Base-by-base conservation (phyloP, 2,329 filamentous ascomycete species). In the Tolypocladium guangdongense region DNA sequence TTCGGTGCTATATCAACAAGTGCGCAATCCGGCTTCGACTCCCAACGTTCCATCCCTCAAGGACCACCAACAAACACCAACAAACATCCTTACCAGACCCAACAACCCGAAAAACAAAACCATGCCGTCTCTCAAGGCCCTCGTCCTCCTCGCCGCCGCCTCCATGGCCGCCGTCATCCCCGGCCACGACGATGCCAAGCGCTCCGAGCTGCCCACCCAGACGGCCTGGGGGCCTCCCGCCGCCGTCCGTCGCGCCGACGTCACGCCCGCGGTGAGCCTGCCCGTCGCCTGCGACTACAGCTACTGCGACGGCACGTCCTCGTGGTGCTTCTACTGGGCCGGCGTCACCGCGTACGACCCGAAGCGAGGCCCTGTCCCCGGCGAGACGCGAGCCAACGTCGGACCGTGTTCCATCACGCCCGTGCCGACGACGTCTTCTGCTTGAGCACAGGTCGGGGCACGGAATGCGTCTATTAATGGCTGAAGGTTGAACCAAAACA, bases 311-410 rank as follows among this genome's bases (percentile, higher is more conserved):
- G 59, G 62, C 18, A 55, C 58, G 16, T 63, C 61, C 4, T 64
- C 64, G 3, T 73, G 66, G 64, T 73, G 72, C 59, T 66, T 69
- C 56, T 69, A 65, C 59, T 74, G 70, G 64, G 63, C 60, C 27
- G 70, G 70, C 18, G 57, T 71, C 46, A 72, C 67, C 7, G 60
- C 60, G n/a, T 71, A 63, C 54, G 63, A 72, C 49, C 54, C 60
- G 20, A 61, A 58, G 1, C 57, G 59, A 6, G 71, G 70, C 0
- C 64, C 65, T 6, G 50, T 69, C 16, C 70, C 71, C 4, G 71
- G 69, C 2, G 71, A 72, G 61, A 66, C 63, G 27, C 61, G 61
- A n/a, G 63, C 60, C 2, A 56, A 61, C 4, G 37, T 72, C 0
- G 70, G 70, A 3, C 46, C 54, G 14, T 71, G 68, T 52, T 24